phyloP scores from a whole-genome alignment of 1,284 basidiomycete genomes.

The Ceratobasidium sp. region DNA sequence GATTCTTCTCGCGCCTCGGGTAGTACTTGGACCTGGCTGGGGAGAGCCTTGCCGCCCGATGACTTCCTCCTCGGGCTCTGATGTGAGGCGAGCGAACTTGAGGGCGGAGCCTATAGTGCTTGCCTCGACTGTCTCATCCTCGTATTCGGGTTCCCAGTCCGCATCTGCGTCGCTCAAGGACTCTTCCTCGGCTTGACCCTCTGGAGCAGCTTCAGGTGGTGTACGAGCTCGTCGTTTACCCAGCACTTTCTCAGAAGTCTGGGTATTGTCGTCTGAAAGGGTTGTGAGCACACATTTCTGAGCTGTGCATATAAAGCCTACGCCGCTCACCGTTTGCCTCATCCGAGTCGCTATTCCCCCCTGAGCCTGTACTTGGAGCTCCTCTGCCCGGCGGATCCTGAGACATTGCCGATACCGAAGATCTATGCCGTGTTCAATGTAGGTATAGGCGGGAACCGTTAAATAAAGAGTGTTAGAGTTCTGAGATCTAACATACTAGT shows the following conservation, averaged over 20 bases:
- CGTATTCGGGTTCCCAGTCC: conserved; percentile 40
- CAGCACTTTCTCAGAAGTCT: conserved; percentile 33
- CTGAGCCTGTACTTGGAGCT: conserved; percentile 4
- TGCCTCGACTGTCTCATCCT: not conserved
- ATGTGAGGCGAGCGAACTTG: conserved; percentile 34
- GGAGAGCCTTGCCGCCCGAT: conserved; percentile 7
- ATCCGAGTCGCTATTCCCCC: conserved; percentile 34
- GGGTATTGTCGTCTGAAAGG: conserved; percentile 25
- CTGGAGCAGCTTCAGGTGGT: conserved; percentile 1
- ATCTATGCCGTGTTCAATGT: conserved; percentile 7
- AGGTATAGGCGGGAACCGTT: not conserved
- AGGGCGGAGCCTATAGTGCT: not conserved
- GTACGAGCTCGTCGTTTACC: conserved; percentile 40
- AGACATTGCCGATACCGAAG: not conserved
- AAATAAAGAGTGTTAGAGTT: not conserved
- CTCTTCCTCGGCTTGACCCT: conserved; percentile 32
- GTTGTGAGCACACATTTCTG: conserved; percentile 1
- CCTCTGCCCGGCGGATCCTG: conserved; percentile 2
- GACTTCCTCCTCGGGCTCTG: conserved; percentile 27
- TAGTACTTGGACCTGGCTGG: conserved; percentile 36
- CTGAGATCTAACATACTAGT: not conserved
- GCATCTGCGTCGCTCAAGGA: conserved; percentile 39
- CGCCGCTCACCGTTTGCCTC: conserved; percentile 7
- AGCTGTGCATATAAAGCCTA: conserved; percentile 6
- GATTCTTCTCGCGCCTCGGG: conserved; percentile 35